Evolutionary conservation across 257 asterid species (phyloP), one percentile per base, ranked within the genome.

Genomic region (Voacanga thouarsii): DNA sequence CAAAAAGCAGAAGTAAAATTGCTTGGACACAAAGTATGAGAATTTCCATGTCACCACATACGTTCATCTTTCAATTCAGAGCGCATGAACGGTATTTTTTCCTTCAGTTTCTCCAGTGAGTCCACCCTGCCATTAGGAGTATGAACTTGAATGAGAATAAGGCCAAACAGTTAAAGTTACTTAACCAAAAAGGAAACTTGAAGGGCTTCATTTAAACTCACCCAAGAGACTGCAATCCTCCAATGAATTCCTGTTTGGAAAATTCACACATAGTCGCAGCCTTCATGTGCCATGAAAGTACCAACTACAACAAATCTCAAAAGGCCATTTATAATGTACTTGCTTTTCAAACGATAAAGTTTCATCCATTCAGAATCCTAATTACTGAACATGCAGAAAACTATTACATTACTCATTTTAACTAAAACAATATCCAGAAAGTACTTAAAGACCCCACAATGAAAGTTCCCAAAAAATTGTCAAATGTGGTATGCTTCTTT

Each of bases 191-290:
- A 78, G 61, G 76, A 61, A 81, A 33, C 65, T 7, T 30, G 64
- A 51, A 60, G 47, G 64, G 21, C 41, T 81, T 57, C 69, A 71
- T 57, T 51, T 64, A 80, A 71, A 83, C 93, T 80, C 79, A 96
- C 99, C 99, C 99, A 59, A 96, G 93, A 24, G 98, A 85, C 87
- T 92, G 97, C 67, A 94, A 84, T 83, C 98, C 98, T 76, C 95
- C 85, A 82, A 92, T 83, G 77, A 94, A 87, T 79, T 94, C 98
- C 84, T 90, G 97, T 88, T 94, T 92, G 28, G 98, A 90, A 85
- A 92, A 94, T 88, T 94, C 98, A 85, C 98, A 94, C 98, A 94
- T 94, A 24, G 98, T 94, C 60, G 97, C 97, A 83, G 98, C 98
- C 85, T 91, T 92, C 97, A 94, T 94, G 84, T 94, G 98, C 90